These are phyloP conservation scores for Venturia nashicola DNA, from an alignment of 2,329 filamentous ascomycete genomes.

Conservation along the genomic window DNA sequence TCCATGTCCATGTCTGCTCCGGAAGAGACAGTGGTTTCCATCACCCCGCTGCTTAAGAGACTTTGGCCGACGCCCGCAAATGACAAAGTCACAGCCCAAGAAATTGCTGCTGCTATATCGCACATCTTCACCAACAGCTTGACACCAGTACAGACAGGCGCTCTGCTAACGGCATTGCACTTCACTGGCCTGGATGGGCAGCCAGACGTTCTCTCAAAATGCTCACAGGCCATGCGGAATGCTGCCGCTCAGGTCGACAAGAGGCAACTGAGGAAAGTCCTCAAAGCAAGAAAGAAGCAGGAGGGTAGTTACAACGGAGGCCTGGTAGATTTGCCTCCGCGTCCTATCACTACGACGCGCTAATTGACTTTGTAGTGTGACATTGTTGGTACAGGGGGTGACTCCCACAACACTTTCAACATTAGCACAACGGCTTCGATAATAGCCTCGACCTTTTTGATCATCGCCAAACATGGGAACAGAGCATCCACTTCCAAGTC, in stretches of 20 bases:
- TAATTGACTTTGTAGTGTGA: slow-evolving; percentile 46
- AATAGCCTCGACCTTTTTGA: slow-evolving; percentile 70
- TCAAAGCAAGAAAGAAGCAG: slow-evolving; percentile 47
- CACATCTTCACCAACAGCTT: slow-evolving; percentile 85
- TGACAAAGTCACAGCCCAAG: slow-evolving; percentile 52
- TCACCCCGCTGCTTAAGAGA: slow-evolving; percentile 61
- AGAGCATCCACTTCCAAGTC: slow-evolving; percentile 90
- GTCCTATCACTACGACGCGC: neutral
- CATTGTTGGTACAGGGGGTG: slow-evolving; percentile 94
- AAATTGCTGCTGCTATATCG: slow-evolving; percentile 82
- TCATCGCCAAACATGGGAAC: slow-evolving; percentile 93
- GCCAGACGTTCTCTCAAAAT: slow-evolving; percentile 75
- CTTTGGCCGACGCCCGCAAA: slow-evolving; percentile 48
- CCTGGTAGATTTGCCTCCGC: slow-evolving; percentile 42
- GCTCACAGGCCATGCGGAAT: slow-evolving; percentile 70
- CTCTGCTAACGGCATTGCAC: slow-evolving; percentile 80
- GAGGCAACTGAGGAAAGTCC: slow-evolving; percentile 44
- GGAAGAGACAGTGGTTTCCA: slow-evolving; percentile 27
- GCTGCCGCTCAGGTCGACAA: slow-evolving; percentile 64
- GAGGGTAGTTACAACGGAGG: slow-evolving; percentile 73
- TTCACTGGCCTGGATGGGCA: slow-evolving; percentile 78
- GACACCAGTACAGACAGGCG: slow-evolving; percentile 77
- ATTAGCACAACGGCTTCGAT: slow-evolving; percentile 94
- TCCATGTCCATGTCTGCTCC: neutral
- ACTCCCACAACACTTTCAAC: slow-evolving; percentile 96